Conservation (phyloP, 202 grass and related monocot genomes). For the Bolboschoenoplectus hybrid region DNA sequence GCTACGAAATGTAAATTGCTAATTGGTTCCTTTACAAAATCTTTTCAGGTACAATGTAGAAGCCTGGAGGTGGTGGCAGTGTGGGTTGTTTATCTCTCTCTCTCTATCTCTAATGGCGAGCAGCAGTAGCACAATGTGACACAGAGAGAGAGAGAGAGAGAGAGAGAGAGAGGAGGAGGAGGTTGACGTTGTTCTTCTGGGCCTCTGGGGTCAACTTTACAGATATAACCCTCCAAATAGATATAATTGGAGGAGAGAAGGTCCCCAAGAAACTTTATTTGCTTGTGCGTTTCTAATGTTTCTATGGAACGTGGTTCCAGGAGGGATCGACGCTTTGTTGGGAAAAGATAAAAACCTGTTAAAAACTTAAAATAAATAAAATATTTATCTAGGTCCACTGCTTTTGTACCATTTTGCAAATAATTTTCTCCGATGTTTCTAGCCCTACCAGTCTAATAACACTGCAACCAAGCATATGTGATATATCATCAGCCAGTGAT, state of each 20-base stretch:
- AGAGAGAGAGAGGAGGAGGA: neutral
- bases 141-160: neutral
- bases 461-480: neutral
- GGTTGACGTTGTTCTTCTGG: slow-evolving; percentile 1
- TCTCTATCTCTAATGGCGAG: slow-evolving; percentile 8
- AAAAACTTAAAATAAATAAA: neutral
- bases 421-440: neutral
- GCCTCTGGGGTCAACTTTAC: slow-evolving; percentile 7
- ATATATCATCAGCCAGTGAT: neutral
- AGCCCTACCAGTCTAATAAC: neutral
- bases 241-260: slow-evolving; percentile 26
- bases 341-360: neutral
- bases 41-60: neutral
- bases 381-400: slow-evolving; percentile 9
- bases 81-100: slow-evolving; percentile 19
- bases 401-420: slow-evolving; percentile 8
- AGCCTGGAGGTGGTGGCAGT: neutral
- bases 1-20: neutral
- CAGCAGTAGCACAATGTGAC: neutral
- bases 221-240: slow-evolving; percentile 21
- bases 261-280: slow-evolving; percentile 7
- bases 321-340: neutral
- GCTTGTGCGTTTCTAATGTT: neutral
- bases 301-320: neutral
- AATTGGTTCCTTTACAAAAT: neutral